These are phyloP conservation scores for Naegleria gruberi DNA, from an alignment of 208 protist species.

Conservation along the genomic window DNA sequence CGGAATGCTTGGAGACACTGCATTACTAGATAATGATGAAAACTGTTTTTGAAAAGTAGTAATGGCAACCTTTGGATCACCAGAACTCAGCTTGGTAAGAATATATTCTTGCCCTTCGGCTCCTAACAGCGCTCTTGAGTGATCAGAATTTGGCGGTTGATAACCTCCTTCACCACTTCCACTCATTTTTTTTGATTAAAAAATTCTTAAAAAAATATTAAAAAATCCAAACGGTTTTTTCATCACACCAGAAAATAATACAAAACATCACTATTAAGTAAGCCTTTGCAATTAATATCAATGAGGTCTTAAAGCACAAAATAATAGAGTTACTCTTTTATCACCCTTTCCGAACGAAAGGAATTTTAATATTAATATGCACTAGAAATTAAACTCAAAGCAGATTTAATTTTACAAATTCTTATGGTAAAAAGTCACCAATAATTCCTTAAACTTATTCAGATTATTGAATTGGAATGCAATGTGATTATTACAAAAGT, in stretches of 20 bases:
- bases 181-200: neutral
- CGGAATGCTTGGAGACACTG: neutral
- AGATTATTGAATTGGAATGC: neutral
- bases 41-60: neutral
- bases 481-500: no score
- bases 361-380: no score
- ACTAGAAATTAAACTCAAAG: no score
- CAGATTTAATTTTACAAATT: no score
- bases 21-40: neutral
- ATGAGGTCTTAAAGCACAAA: no score
- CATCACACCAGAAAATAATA: no score
- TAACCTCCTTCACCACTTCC: neutral
- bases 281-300: no score
- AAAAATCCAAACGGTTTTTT: no score
- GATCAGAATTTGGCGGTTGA: neutral
- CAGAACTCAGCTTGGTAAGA: neutral
- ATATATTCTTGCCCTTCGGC: neutral
- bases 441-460: neutral
- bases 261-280: no score
- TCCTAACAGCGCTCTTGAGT: neutral
- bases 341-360: no score
- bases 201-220: neutral
- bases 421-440: no score
- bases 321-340: no score
- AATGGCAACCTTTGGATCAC: neutral